Evolutionary conservation across 2,329 filamentous ascomycete species (phyloP), one percentile per base, ranked within the genome.

Genomic region (Cryoendolithus antarcticus): DNA sequence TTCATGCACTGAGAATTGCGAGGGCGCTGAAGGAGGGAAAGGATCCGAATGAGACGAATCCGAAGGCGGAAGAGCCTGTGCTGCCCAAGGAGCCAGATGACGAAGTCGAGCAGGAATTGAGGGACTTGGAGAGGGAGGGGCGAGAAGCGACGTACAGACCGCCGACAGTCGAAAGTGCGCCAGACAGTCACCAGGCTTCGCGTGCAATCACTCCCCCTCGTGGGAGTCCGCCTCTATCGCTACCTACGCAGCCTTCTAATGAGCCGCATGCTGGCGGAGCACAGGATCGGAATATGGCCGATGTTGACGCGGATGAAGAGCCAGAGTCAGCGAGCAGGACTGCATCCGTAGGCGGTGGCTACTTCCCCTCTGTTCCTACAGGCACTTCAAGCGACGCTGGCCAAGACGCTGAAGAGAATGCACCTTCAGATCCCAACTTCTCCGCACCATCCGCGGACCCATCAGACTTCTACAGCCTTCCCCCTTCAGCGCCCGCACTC

Each of bases 31-130:
- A 88, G 55, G 83, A 88, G 31, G 86, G 86, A 39, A 80, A 84
- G 48, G 88, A 98, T 55, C 91, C 91, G 3, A 98, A 98, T 61
- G 77, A 81, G 40, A 82, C 84, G 6, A 96, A 96, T 54, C 89
- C 89, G 0, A 75, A 75, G 41, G 70, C 78, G 28, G 75, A 80
- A 42, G 43, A 48, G 39, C 47, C 44, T 15, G 38, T 41, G 13
- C 34, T 35, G 13, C 40, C 44, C 10, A 38, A 39, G 10, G 37
- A 32, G 11, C 27, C 36, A 7, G 38, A 41, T 19, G 51, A 51
- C 7, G 52, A 48, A n/a, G 32, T 56, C 6, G 54, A 56, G 41
- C 46, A 43, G 7, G 48, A 55, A 41, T 33, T 54, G 32, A 46
- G 49, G 36, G 48, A 44, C 4, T 33, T 58, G 42, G 53, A 56